Evolutionary conservation across 805 yeast species (phyloP).

Genomic region (Ogataea neopini): DNA sequence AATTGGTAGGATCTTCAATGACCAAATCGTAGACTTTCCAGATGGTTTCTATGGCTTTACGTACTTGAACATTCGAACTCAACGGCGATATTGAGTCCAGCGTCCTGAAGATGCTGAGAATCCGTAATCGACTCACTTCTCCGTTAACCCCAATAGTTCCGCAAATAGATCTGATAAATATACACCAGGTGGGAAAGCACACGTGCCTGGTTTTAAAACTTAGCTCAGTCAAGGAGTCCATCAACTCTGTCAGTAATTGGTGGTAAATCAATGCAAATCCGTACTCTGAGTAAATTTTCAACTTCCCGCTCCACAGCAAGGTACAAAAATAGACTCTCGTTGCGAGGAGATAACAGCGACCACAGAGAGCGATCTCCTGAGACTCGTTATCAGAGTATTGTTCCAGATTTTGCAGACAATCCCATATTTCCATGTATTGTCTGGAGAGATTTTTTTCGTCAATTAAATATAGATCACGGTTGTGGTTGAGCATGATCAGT

Average conservation of each 20-base stretch:
- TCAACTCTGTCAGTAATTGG: conserved; percentile 12
- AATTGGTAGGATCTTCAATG: conserved; percentile 10
- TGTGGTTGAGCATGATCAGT: conserved; percentile 19
- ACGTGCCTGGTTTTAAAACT: conserved; percentile 15
- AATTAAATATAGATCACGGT: conserved; percentile 6
- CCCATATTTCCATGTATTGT: conserved; percentile 9
- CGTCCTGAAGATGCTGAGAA: conserved; percentile 22
- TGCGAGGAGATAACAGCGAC: conserved; percentile 24
- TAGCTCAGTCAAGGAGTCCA: conserved; percentile 12
- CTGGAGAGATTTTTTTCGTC: neutral
- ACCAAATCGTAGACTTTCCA: conserved; percentile 33
- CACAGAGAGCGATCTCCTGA: no score
- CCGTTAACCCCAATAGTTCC: conserved; percentile 12
- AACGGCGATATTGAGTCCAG: conserved; percentile 33
- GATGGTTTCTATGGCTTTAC: conserved; percentile 28
- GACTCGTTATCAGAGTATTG: no score
- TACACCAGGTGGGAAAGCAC: conserved; percentile 36
- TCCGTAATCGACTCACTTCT: conserved; percentile 16
- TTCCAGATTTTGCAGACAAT: conserved; percentile 14
- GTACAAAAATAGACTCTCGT: conserved; percentile 23
- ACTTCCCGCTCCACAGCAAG: conserved; percentile 13
- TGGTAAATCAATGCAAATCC: conserved; percentile 9
- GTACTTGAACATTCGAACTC: conserved; percentile 25
- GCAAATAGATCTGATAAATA: conserved; percentile 28
- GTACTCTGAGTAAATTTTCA: conserved; percentile 11